Conservation (phyloP, 495 filamentous ascomycete genomes). For the Daldinia bambusicola region DNA sequence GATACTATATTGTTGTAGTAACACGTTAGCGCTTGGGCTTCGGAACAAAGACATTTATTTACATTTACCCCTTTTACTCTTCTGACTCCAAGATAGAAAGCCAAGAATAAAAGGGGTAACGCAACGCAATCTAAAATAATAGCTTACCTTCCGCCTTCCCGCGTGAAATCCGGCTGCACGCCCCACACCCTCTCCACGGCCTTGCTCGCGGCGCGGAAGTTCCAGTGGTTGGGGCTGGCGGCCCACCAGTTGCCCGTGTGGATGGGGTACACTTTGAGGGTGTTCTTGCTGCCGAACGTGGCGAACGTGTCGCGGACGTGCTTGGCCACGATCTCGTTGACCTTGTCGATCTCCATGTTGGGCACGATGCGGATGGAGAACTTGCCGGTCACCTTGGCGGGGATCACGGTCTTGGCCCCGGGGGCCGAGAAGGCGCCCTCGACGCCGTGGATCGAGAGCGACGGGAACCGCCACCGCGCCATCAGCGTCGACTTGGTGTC, state of each 20-base stretch:
- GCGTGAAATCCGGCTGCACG: slow-evolving; percentile 91
- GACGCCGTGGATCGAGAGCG: slow-evolving; percentile 93
- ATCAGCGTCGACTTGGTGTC: slow-evolving; percentile 91
- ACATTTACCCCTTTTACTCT: background rate
- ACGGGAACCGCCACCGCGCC: slow-evolving; percentile 94
- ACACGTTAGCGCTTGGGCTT: background rate
- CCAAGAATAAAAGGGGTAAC: background rate
- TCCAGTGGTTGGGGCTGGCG: slow-evolving; percentile 96
- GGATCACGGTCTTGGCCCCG: slow-evolving; percentile 98
- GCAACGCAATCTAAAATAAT: background rate
- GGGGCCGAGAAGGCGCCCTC: slow-evolving; percentile 95
- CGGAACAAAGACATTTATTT: too few relatives aligned
- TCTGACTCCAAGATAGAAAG: background rate
- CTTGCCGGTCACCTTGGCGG: slow-evolving; percentile 96
- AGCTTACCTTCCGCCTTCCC: slow-evolving; percentile 88
- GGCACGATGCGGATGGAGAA: slow-evolving; percentile 98
- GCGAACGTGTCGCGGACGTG: slow-evolving; percentile 82
- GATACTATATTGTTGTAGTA: slow-evolving; percentile 67
- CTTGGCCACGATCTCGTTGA: slow-evolving; percentile 83
- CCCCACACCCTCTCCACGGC: slow-evolving; percentile 93
- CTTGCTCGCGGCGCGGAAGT: slow-evolving; percentile 92
- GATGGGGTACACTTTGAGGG: slow-evolving; percentile 76
- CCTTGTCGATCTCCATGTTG: slow-evolving; percentile 92
- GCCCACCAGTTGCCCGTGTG: slow-evolving; percentile 99
- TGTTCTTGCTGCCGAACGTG: slow-evolving; percentile 91